Conservation (phyloP, 1,284 basidiomycete genomes). For the Erythrobasidium hasegawianum region DNA sequence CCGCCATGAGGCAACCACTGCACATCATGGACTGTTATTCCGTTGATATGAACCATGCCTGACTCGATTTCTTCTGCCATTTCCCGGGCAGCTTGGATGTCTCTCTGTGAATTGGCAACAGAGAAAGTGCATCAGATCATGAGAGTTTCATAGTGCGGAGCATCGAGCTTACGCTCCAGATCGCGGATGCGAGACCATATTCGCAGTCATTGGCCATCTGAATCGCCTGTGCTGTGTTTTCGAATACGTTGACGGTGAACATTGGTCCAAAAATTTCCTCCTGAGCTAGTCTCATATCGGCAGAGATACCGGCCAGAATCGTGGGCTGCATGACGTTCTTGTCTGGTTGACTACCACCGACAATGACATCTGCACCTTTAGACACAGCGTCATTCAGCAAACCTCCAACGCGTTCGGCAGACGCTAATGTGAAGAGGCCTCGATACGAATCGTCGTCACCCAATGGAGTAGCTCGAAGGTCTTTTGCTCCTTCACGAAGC, state of each 20-base stretch:
- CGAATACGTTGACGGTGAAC: constrained; percentile 44
- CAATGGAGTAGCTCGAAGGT: constrained; percentile 19
- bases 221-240: constrained; percentile 44
- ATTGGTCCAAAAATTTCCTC: constrained; percentile 61
- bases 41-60: constrained; percentile 45
- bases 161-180: constrained; percentile 41
- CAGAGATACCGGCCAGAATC: constrained; percentile 55
- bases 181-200: constrained; percentile 45
- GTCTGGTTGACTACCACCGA: constrained; percentile 10
- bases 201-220: constrained; percentile 45
- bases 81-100: constrained; percentile 3
- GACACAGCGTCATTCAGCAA: constrained; percentile 57
- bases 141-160: too few relatives aligned
- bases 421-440: constrained; percentile 55
- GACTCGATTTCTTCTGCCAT: constrained; percentile 43
- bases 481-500: constrained; percentile 21
- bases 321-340: constrained; percentile 56
- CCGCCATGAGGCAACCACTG: constrained; percentile 21
- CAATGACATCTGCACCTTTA: constrained; percentile 56
- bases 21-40: constrained; percentile 20
- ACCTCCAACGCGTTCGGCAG: constrained; percentile 56
- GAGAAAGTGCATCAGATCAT: not conserved
- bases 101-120: not conserved
- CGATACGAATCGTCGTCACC: constrained; percentile 29
- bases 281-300: constrained; percentile 52